Conservation (phyloP, 352 stramenopile genomes). For the Globisporangium megalacanthum region DNA sequence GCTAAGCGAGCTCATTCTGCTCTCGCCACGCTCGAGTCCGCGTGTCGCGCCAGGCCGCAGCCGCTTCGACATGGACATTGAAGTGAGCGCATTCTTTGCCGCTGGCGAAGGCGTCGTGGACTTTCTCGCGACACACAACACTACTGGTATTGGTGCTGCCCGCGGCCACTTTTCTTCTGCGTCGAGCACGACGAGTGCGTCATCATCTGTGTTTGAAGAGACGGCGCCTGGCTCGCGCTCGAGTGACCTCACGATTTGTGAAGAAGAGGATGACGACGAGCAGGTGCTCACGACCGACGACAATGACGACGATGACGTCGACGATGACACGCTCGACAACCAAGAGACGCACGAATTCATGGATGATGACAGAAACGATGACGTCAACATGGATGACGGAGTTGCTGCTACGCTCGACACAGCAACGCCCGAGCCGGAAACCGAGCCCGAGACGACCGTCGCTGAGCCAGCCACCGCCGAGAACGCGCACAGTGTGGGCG, state of each 20-base stretch:
- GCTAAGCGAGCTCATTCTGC: slow-evolving; percentile 67
- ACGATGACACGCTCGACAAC: slow-evolving; percentile 3
- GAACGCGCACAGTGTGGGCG: slow-evolving; percentile 34
- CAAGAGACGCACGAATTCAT: too few species aligned
- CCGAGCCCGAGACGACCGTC: slow-evolving; percentile 22
- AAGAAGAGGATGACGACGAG: slow-evolving; percentile 24
- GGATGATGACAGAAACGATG: too few species aligned
- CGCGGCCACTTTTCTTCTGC: not conserved
- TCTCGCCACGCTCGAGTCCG: slow-evolving; percentile 58
- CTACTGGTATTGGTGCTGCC: slow-evolving; percentile 5
- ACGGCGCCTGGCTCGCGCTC: slow-evolving; percentile 10
- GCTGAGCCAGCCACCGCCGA: slow-evolving; percentile 14
- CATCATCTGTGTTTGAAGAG: slow-evolving; percentile 17
- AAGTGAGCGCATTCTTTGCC: slow-evolving; percentile 64
- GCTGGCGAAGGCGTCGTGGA: slow-evolving; percentile 68
- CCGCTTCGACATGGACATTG: slow-evolving; percentile 84
- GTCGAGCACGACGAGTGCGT: not conserved
- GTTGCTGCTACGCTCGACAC: too few species aligned
- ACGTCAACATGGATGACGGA: too few species aligned
- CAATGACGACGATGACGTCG: slow-evolving; percentile 22
- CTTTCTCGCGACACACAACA: slow-evolving; percentile 26
- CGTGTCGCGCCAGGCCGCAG: slow-evolving; percentile 53
- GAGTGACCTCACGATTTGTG: slow-evolving; percentile 12
- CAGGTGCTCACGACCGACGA: slow-evolving; percentile 12
- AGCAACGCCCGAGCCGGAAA: slow-evolving; percentile 8